Base-by-base conservation (phyloP, 2,329 filamentous ascomycete species). In the Stagonosporopsis vannaccii region DNA sequence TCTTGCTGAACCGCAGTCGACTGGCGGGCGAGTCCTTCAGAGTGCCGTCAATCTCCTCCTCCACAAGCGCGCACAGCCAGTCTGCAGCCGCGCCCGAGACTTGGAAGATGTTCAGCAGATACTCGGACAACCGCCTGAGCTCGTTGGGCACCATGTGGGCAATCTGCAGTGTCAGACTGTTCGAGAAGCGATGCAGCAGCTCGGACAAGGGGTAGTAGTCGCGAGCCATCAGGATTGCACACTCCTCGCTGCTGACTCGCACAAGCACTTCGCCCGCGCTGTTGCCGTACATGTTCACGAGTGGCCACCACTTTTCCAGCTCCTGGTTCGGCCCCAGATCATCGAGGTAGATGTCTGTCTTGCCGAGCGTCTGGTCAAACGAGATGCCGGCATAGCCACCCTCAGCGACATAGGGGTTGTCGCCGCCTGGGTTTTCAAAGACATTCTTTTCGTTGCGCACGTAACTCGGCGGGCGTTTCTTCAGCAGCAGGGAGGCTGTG, bases 31-130 rank as follows among this genome's bases (percentile, higher is more conserved):
- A 87, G 65, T 97, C 92, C 70, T 89, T 96, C 51, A 92, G 87
- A 17, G 95, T 88, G 0, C 94, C 94, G 69, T 98, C 95, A 54
- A 99, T 98, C 75, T 99, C 95, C 71, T 98, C 94, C 75, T 99
- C 95, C 0, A 97, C 91, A 36, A 99, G 81, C 2, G 91, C 88
- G 82, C 92, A 95, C 20, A 99, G 84, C 95, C 95, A 99, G 56
- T 97, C 92, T 39, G 85, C 84, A 2, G 91, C 90, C 33, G 86
- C 86, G 0, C 91, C 92, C 2, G 92, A 94, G 3, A 96, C 93
- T 71, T 99, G 95, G 68, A 94, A 99, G 48, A 99, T 96, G 72
- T 98, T 96, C 61, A 98, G 80, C 33, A 98, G 86, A 25, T 90
- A 87, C 71, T 97, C 93, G 2, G 92, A 90, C 8, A 98, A 76